A percentile compares a stretch with the other conserved stretches of the same genome.
Conservation (phyloP, 768 basidiomycete genomes). For the Boletus rubescentipes region DNA sequence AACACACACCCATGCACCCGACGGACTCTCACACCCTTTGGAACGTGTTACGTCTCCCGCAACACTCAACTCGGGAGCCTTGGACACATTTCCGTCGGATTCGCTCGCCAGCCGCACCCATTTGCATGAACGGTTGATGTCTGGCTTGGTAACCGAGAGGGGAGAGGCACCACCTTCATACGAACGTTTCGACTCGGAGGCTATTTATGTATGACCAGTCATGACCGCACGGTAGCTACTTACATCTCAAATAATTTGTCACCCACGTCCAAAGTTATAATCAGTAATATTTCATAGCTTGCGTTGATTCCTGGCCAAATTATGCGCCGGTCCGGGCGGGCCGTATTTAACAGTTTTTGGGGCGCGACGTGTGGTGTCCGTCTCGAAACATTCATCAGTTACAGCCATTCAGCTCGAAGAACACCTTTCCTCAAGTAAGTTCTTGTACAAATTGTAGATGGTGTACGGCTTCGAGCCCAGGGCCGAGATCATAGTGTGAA, state of each 20-base stretch:
- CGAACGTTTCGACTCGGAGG: constrained; percentile 4
- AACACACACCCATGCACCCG: neutral
- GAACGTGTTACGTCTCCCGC: constrained; percentile 35
- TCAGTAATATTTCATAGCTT: too few species aligned
- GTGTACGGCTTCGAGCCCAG: too few species aligned
- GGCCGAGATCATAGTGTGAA: too few species aligned
- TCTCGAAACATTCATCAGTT: too few species aligned
- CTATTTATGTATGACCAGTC: neutral
- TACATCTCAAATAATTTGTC: neutral
- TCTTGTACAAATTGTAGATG: too few species aligned
- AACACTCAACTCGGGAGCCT: constrained; percentile 25
- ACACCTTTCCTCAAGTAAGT: too few species aligned
- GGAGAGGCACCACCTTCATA: constrained; percentile 80
- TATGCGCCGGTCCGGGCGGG: too few species aligned
- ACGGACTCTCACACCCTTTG: neutral
- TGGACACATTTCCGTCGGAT: constrained; percentile 20
- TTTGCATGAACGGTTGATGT: constrained; percentile 77
- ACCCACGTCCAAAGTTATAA: too few species aligned
- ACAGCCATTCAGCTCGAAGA: too few species aligned
- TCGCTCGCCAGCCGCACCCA: constrained; percentile 43
- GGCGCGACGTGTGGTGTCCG: too few species aligned
- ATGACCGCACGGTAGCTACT: neutral
- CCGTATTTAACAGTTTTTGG: too few species aligned
- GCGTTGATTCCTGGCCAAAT: too few species aligned
- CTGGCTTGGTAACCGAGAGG: constrained; percentile 75